These are phyloP conservation scores for Diaporthe amygdali DNA, from an alignment of 2,329 filamentous ascomycete genomes.

Conservation along the genomic window DNA sequence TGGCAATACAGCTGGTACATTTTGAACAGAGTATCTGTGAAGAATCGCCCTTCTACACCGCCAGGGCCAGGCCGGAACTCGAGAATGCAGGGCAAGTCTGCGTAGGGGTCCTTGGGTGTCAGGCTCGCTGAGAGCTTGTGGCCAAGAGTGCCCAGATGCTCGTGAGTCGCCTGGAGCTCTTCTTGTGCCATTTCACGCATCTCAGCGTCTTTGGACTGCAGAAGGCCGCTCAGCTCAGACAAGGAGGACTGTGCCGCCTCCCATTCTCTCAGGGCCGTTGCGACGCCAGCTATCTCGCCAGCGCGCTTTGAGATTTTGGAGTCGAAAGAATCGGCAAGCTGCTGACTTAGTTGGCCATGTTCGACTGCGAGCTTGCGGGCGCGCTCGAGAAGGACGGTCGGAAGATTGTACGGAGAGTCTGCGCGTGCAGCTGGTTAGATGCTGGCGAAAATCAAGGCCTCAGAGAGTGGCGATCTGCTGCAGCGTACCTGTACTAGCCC, in stretches of 20 bases:
- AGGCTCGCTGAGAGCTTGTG: constrained; percentile 76
- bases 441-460: background rate
- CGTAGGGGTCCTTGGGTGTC: constrained; percentile 88
- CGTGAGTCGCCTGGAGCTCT: constrained; percentile 73
- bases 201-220: constrained; percentile 65
- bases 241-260: constrained; percentile 59
- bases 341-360: constrained; percentile 57
- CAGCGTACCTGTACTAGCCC: constrained; percentile 50
- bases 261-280: constrained; percentile 63
- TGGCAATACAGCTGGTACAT: constrained; percentile 89
- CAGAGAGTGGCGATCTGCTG: background rate
- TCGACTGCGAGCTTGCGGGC: constrained; percentile 64
- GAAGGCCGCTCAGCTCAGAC: constrained; percentile 57
- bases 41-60: constrained; percentile 88
- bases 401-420: constrained; percentile 39
- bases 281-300: constrained; percentile 65
- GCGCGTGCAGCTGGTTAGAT: constrained; percentile 19
- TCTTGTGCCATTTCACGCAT: constrained; percentile 80
- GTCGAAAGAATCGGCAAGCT: constrained; percentile 61
- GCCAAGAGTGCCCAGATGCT: constrained; percentile 66
- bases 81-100: constrained; percentile 84
- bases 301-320: constrained; percentile 61
- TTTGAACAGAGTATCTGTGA: constrained; percentile 82
- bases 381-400: constrained; percentile 62
- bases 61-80: constrained; percentile 93